Conservation (phyloP, 2,329 filamentous ascomycete species). For the Ceratocystis harringtonii region DNA sequence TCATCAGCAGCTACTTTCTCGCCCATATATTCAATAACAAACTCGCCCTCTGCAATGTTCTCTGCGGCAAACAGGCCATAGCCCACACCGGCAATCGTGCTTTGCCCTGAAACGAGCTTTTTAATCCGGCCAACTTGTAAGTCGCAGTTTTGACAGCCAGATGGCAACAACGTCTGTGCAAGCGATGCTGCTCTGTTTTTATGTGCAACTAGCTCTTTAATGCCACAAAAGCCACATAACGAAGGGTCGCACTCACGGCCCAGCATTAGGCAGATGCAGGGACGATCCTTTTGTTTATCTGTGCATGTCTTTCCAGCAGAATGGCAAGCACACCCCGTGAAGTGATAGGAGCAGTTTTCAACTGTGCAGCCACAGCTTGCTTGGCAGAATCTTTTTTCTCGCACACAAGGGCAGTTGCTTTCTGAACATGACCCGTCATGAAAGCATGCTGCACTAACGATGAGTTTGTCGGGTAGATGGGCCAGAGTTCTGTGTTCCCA, state of each 20-base stretch:
- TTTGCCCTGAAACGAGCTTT: slow-evolving; percentile 52
- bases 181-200: slow-evolving; percentile 2
- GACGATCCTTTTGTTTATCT: slow-evolving; percentile 39
- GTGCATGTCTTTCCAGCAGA: slow-evolving; percentile 43
- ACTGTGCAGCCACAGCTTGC: slow-evolving; percentile 52
- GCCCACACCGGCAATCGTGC: slow-evolving; percentile 51
- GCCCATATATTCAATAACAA: slow-evolving; percentile 66
- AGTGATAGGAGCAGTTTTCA: slow-evolving; percentile 45
- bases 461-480: slow-evolving; percentile 40
- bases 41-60: slow-evolving; percentile 51
- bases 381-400: slow-evolving; percentile 50
- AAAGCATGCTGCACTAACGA: slow-evolving; percentile 48
- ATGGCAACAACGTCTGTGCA: slow-evolving; percentile 35
- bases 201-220: slow-evolving; percentile 9
- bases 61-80: slow-evolving; percentile 64
- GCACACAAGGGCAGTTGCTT: slow-evolving; percentile 47
- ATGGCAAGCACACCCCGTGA: slow-evolving; percentile 52
- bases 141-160: slow-evolving; percentile 55
- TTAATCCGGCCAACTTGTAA: slow-evolving; percentile 55
- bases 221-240: slow-evolving; percentile 57
- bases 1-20: slow-evolving; percentile 60
- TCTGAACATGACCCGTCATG: slow-evolving; percentile 53
- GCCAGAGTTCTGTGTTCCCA: slow-evolving; percentile 41
- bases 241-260: slow-evolving; percentile 71
- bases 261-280: slow-evolving; percentile 56